A percentile compares a stretch with the other conserved stretches of the same genome.
These are phyloP conservation scores for Colletotrichum sp. DNA, from an alignment of 2,329 filamentous ascomycete genomes.

Conservation along the genomic window DNA sequence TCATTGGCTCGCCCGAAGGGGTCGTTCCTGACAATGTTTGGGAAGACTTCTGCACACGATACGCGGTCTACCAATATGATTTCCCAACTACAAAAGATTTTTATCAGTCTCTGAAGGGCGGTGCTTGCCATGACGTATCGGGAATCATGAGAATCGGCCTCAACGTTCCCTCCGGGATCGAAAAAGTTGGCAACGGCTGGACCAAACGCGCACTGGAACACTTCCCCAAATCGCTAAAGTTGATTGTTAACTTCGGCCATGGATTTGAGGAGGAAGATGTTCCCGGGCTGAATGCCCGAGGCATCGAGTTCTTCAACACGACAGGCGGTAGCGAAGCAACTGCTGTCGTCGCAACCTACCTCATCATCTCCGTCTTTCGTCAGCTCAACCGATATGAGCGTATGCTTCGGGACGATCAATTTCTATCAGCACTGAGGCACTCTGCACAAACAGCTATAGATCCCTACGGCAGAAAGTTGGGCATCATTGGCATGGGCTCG, in stretches of 20 bases:
- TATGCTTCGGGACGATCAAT: neutral
- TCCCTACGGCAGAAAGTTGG: neutral
- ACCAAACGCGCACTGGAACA: neutral
- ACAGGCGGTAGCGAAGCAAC: conserved; percentile 3
- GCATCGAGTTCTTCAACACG: neutral
- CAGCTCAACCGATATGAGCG: neutral
- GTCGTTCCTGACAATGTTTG: neutral
- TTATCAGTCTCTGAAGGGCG: neutral
- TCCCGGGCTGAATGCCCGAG: neutral
- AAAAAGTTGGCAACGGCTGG: neutral
- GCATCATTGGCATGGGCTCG: neutral
- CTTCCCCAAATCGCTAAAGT: neutral
- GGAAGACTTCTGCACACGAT: neutral
- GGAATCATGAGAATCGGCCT: neutral
- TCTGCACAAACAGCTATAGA: neutral
- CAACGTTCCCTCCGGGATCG: neutral
- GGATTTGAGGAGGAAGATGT: neutral
- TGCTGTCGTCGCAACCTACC: neutral
- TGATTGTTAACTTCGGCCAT: neutral
- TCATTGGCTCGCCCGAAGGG: neutral
- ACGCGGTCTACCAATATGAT: neutral
- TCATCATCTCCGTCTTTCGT: neutral
- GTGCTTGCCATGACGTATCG: neutral
- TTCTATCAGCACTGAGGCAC: neutral
- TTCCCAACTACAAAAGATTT: neutral